Percentiles rank a stretch among this genome's conserved stretches.
phyloP scores from a whole-genome alignment of 2,329 filamentous ascomycete genomes.

The Fusarium longipes region DNA sequence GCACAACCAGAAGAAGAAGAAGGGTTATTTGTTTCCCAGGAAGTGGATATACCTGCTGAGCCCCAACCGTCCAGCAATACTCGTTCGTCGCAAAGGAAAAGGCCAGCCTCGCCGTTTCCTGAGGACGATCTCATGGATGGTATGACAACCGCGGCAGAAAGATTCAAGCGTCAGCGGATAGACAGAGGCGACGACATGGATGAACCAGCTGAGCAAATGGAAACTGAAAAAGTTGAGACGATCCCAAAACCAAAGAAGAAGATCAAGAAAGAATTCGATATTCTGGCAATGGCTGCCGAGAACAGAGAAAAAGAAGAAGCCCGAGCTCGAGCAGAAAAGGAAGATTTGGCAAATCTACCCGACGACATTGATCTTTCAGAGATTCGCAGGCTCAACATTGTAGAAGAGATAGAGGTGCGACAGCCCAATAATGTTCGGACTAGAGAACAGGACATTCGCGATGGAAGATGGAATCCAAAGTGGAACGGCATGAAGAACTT shows the following conservation, averaged over 20 bases:
- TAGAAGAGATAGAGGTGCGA: constrained; percentile 80
- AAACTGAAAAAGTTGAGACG: constrained; percentile 31
- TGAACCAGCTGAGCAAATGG: constrained; percentile 45
- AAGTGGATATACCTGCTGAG: constrained; percentile 44
- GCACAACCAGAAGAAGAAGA: constrained; percentile 51
- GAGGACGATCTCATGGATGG: constrained; percentile 73
- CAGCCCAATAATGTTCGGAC: constrained; percentile 46
- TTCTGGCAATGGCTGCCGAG: constrained; percentile 73
- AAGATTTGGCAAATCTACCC: constrained; percentile 62
- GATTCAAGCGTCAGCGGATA: constrained; percentile 81
- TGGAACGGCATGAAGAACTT: constrained; percentile 98
- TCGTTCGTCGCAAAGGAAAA: constrained; percentile 57
- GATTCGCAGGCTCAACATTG: constrained; percentile 78
- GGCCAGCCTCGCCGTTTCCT: constrained; percentile 55
- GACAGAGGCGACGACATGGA: constrained; percentile 65
- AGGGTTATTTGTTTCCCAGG: constrained; percentile 68
- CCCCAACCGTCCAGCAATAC: constrained; percentile 36
- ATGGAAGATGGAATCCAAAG: constrained; percentile 79
- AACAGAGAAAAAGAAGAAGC: constrained; percentile 74
- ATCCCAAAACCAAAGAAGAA: constrained; percentile 56
- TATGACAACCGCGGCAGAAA: constrained; percentile 80
- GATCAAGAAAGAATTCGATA: constrained; percentile 71
- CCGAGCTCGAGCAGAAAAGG: constrained; percentile 64
- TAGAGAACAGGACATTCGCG: constrained; percentile 62
- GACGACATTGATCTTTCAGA: constrained; percentile 77